Conservation (phyloP, 73 alveolate species). For the Tetrahymena malaccensis region DNA sequence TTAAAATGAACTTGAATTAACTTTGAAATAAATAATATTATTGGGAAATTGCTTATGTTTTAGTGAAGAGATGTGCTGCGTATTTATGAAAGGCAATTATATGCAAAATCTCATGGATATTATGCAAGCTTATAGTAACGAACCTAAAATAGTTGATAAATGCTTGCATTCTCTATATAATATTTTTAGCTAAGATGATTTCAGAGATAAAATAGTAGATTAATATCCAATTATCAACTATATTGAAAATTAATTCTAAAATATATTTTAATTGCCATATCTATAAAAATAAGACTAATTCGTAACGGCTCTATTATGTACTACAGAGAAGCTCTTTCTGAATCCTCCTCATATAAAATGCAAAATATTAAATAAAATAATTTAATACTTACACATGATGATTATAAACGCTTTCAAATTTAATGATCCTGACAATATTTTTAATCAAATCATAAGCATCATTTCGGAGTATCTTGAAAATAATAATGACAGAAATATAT, state of each 20-base stretch:
- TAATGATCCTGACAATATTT: not conserved
- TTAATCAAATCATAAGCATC: not conserved
- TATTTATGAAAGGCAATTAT: not conserved
- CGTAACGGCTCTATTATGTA: not conserved
- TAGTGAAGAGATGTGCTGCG: not conserved
- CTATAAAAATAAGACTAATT: not conserved
- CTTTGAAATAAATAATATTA: not conserved
- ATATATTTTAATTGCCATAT: not conserved
- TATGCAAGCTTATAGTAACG: not conserved
- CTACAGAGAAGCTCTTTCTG: not conserved
- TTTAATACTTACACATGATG: not conserved
- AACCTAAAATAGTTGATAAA: not conserved
- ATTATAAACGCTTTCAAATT: not conserved
- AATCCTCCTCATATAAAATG: not conserved
- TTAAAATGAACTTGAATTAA: not conserved
- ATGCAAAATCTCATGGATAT: not conserved
- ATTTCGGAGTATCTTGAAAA: not conserved
- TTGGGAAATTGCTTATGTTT: not conserved
- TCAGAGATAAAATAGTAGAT: not conserved
- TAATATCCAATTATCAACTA: not conserved
- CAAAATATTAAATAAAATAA: not conserved
- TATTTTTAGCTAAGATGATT: not conserved
- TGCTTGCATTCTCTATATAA: not conserved
- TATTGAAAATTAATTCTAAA: not conserved
- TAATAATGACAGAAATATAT: not conserved